Evolutionary conservation across 805 yeast genomes (phyloP).

Genomic region (Wickerhamiella parazyma): DNA sequence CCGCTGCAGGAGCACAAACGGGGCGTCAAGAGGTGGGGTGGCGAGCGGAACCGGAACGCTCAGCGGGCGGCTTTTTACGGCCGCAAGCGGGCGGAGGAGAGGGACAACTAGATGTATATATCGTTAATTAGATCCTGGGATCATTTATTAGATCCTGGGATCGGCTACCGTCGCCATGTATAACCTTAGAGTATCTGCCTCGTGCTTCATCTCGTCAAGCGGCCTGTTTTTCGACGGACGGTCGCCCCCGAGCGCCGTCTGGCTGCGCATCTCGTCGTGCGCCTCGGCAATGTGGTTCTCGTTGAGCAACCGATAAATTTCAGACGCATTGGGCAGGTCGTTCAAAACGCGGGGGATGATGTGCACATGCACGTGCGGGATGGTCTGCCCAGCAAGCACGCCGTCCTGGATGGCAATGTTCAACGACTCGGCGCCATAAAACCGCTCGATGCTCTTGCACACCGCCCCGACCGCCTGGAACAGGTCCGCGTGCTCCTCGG

Average conservation of each 20-base stretch:
- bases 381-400: slow-evolving; percentile 88
- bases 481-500: slow-evolving; percentile 61
- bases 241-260: slow-evolving; percentile 24
- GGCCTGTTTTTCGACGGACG: slow-evolving; percentile 53
- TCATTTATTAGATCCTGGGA: slow-evolving; percentile 7
- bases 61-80: slow-evolving; percentile 36
- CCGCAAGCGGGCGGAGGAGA: slow-evolving; percentile 23
- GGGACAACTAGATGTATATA: slow-evolving; percentile 7
- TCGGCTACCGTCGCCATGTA: slow-evolving; percentile 18
- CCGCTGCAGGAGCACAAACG: slow-evolving; percentile 41
- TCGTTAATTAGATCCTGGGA: neutral
- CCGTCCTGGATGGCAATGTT: slow-evolving; percentile 96
- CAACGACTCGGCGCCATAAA: slow-evolving; percentile 66
- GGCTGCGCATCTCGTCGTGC: slow-evolving; percentile 22
- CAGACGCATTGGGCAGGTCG: slow-evolving; percentile 56
- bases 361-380: slow-evolving; percentile 91
- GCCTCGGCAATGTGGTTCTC: slow-evolving; percentile 36
- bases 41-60: slow-evolving; percentile 68
- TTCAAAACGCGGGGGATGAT: slow-evolving; percentile 61
- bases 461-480: slow-evolving; percentile 62
- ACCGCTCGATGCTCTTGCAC: slow-evolving; percentile 48
- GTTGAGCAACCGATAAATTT: slow-evolving; percentile 56
- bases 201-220: slow-evolving; percentile 52
- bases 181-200: slow-evolving; percentile 41
- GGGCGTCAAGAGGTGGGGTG: slow-evolving; percentile 73